phyloP scores from a whole-genome alignment of 2,329 filamentous ascomycete genomes.

The Penicillium expansum region DNA sequence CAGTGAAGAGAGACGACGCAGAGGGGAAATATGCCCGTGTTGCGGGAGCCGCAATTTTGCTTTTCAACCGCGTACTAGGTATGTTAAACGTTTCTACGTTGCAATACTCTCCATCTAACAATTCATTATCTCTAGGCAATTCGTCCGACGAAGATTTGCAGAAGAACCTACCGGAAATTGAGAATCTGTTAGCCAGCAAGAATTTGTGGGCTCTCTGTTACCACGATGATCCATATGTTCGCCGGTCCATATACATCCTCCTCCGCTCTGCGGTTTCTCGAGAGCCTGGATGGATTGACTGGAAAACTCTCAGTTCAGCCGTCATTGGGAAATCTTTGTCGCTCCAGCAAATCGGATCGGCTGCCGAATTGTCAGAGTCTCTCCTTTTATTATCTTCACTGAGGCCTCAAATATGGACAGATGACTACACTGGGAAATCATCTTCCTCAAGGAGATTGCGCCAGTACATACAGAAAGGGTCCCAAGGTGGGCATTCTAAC shows the following conservation, averaged over 20 bases:
- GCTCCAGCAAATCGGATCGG: conserved; percentile 69
- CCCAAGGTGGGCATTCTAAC: conserved; percentile 67
- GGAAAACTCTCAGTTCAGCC: conserved; percentile 64
- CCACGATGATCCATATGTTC: conserved; percentile 56
- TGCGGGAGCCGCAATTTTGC: conserved; percentile 56
- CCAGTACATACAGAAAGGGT: conserved; percentile 76
- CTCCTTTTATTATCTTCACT: conserved; percentile 63
- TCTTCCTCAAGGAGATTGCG: conserved; percentile 59
- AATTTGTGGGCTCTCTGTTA: conserved; percentile 60
- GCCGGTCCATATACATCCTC: conserved; percentile 57
- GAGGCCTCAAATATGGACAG: conserved; percentile 72
- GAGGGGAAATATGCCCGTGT: conserved; percentile 83
- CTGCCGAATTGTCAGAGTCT: conserved; percentile 66
- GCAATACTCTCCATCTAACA: background rate
- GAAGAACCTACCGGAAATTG: conserved; percentile 62
- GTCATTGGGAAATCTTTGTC: conserved; percentile 73
- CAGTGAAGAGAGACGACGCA: conserved; percentile 78
- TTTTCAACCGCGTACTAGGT: conserved; percentile 56
- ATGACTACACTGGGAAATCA: conserved; percentile 58
- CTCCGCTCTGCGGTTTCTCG: conserved; percentile 52
- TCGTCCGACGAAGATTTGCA: conserved; percentile 51
- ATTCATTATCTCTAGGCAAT: conserved; percentile 27
- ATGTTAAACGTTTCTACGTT: conserved; percentile 10
- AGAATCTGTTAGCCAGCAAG: conserved; percentile 63
- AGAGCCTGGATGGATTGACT: conserved; percentile 52